phyloP scores from a whole-genome alignment of 139 green algal genomes.

The Tetratostichococcus sp. region DNA sequence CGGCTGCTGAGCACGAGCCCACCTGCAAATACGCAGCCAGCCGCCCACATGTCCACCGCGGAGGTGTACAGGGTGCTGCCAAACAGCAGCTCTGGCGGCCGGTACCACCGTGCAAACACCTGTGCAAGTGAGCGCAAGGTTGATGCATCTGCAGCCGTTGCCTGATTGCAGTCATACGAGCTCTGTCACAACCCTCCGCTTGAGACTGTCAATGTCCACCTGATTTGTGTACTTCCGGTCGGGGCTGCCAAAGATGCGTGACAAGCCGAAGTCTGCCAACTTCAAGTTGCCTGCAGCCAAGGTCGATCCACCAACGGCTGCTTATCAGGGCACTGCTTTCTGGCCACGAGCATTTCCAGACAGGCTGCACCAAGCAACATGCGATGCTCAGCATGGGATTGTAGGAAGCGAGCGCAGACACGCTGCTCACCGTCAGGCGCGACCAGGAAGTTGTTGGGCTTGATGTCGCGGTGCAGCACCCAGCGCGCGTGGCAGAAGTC shows the following conservation, averaged over 20 bases:
- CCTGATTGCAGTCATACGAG: background rate
- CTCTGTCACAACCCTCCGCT: too few relatives aligned
- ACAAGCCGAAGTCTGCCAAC: constrained; percentile 87
- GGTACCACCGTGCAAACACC: constrained; percentile 92
- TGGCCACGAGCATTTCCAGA: too few relatives aligned
- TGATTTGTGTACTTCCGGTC: constrained; percentile 66
- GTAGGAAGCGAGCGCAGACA: background rate
- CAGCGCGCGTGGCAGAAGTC: constrained; percentile 65
- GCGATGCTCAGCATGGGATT: background rate
- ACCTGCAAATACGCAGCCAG: constrained; percentile 83
- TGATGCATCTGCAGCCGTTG: background rate
- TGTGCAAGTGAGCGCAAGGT: constrained; percentile 34
- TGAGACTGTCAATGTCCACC: too few relatives aligned
- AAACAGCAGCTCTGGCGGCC: constrained; percentile 85
- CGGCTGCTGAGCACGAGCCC: too few relatives aligned
- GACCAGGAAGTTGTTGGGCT: constrained; percentile 90
- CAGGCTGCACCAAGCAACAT: too few relatives aligned
- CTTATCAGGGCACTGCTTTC: background rate
- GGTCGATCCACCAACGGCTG: too few relatives aligned
- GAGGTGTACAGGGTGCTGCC: constrained; percentile 70
- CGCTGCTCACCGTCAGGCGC: constrained; percentile 14
- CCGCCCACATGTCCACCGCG: constrained; percentile 83
- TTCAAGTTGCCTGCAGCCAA: constrained; percentile 69
- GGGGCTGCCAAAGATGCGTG: constrained; percentile 64
- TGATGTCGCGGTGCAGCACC: constrained; percentile 86